These are phyloP conservation scores for Blastocystis sp. DNA, from an alignment of 352 stramenopile species.

Conservation along the genomic window DNA sequence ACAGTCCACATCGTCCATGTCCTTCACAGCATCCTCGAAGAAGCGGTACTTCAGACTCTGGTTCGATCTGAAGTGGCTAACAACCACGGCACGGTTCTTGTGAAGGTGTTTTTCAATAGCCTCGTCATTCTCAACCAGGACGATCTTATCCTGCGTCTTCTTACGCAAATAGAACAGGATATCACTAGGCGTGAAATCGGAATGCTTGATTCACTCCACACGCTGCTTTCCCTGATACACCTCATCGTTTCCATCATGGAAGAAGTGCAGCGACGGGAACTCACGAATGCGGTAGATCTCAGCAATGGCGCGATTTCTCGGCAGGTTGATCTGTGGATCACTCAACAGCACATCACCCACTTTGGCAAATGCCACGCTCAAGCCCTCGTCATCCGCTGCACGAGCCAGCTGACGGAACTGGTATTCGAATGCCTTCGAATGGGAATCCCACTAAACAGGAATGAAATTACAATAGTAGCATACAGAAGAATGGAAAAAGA, in stretches of 20 bases:
- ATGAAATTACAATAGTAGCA: neutral
- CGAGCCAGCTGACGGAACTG: conserved; percentile 25
- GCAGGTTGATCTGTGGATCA: conserved; percentile 44
- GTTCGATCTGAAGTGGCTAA: conserved; percentile 28
- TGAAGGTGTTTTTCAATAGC: neutral
- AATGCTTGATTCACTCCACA: conserved; percentile 1
- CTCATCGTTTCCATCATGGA: conserved; percentile 47
- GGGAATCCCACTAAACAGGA: conserved; percentile 38
- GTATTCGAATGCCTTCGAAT: conserved; percentile 59
- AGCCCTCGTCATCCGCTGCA: neutral
- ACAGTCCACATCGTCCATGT: conserved; percentile 6
- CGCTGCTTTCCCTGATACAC: conserved; percentile 1
- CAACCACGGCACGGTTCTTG: neutral
- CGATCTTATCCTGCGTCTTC: conserved; percentile 33
- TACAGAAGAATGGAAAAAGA: conserved; percentile 65
- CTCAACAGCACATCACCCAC: neutral
- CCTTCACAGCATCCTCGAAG: neutral
- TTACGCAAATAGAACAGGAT: conserved; percentile 64
- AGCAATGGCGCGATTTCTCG: conserved; percentile 35
- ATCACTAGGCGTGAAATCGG: neutral
- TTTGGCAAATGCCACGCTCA: conserved; percentile 25
- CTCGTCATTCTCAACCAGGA: neutral
- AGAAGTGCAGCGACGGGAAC: conserved; percentile 48
- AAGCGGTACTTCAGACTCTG: conserved; percentile 50
- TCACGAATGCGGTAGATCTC: conserved; percentile 39